Evolutionary conservation across 2,329 filamentous ascomycete species (phyloP).

Genomic region (Purpureocillium lavendulum): DNA sequence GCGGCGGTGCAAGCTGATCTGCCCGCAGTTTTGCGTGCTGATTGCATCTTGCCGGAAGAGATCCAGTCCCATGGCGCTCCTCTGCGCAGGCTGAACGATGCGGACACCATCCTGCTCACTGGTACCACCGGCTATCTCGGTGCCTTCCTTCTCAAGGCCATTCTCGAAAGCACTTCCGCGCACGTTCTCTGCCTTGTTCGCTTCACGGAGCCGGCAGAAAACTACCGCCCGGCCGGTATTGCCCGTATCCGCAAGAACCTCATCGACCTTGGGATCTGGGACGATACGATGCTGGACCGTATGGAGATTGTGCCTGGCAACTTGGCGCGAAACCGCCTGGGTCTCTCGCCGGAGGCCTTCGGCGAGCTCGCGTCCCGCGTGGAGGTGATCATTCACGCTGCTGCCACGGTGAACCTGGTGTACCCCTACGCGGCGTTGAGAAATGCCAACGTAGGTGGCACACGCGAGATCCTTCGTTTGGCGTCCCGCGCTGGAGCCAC

Average conservation of each 20-base stretch:
- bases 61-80: conserved; percentile 49
- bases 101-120: conserved; percentile 62
- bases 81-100: conserved; percentile 53
- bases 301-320: conserved; percentile 71
- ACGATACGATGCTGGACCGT: conserved; percentile 67
- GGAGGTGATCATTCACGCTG: conserved; percentile 69
- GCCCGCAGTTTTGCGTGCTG: conserved; percentile 58
- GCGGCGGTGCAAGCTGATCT: conserved; percentile 69
- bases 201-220: conserved; percentile 57
- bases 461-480: conserved; percentile 63
- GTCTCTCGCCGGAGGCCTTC: conserved; percentile 57
- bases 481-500: conserved; percentile 61
- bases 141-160: conserved; percentile 61
- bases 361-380: conserved; percentile 55
- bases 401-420: conserved; percentile 70
- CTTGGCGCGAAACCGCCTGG: conserved; percentile 58
- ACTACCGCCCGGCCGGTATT: conserved; percentile 58
- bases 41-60: conserved; percentile 61
- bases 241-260: conserved; percentile 67
- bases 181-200: conserved; percentile 66
- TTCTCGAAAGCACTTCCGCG: conserved; percentile 60
- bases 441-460: conserved; percentile 71
- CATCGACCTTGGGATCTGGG: conserved; percentile 71
- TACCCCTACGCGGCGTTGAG: conserved; percentile 74
- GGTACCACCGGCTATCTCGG: conserved; percentile 71